These are phyloP conservation scores for Phytophthora parvispora DNA, from an alignment of 352 stramenopile genomes.

Conservation along the genomic window DNA sequence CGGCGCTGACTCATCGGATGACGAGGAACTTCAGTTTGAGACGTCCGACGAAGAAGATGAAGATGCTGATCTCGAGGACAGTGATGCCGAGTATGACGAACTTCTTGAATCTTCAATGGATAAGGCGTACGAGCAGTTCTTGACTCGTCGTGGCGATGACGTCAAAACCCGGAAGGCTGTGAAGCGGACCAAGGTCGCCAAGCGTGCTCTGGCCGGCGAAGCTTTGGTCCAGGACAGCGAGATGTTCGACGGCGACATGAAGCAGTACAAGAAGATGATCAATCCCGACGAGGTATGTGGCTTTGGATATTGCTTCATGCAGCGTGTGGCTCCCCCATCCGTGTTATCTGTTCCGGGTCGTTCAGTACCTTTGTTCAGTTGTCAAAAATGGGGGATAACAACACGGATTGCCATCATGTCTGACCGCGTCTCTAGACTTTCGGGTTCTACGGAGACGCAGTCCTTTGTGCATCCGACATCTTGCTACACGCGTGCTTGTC, in stretches of 20 bases:
- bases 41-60: constrained; percentile 44
- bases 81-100: constrained; percentile 85
- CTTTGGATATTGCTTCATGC: constrained; percentile 30
- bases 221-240: constrained; percentile 81
- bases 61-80: constrained; percentile 47
- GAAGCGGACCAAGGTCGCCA: constrained; percentile 89
- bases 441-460: constrained; percentile 43
- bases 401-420: constrained; percentile 85
- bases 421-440: constrained; percentile 59
- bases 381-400: constrained; percentile 92
- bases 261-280: constrained; percentile 90
- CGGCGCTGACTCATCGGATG: constrained; percentile 43
- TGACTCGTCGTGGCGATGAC: constrained; percentile 81
- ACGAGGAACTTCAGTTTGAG: constrained; percentile 55
- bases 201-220: constrained; percentile 84
- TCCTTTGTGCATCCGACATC: constrained; percentile 88
- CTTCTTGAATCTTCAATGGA: constrained; percentile 88
- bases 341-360: constrained; percentile 94
- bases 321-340: constrained; percentile 70
- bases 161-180: constrained; percentile 87
- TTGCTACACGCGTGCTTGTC: constrained; percentile 4
- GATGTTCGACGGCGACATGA: constrained; percentile 87
- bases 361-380: constrained; percentile 92
- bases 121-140: constrained; percentile 86
- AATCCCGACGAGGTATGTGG: constrained; percentile 86